Evolutionary conservation across 1,284 basidiomycete species (phyloP).

Genomic region (Papiliotrema nemorosa): DNA sequence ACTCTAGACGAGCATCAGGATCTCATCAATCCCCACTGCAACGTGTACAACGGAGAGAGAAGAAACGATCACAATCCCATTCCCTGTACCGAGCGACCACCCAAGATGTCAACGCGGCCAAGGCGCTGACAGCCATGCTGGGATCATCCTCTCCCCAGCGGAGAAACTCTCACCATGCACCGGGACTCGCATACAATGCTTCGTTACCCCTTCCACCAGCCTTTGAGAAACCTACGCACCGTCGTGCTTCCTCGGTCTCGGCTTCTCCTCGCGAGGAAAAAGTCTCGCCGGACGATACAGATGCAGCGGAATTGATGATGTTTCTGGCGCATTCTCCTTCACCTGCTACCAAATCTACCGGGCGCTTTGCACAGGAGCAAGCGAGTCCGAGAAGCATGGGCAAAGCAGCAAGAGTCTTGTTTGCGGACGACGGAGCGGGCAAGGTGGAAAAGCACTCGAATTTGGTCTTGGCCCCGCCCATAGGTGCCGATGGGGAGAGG

Average conservation of each 20-base stretch:
- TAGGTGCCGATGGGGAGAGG: conserved; percentile 10
- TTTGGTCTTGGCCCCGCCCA: conserved; percentile 29
- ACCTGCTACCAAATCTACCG: conserved; percentile 13
- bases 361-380: no score
- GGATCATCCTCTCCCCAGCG: conserved; percentile 12
- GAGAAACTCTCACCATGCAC: neutral
- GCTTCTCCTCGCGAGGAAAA: neutral
- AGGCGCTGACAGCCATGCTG: conserved; percentile 42
- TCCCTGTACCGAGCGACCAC: conserved; percentile 31
- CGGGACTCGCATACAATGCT: neutral
- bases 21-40: conserved; percentile 10
- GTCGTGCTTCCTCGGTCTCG: conserved; percentile 5
- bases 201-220: conserved; percentile 7
- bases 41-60: conserved; percentile 11
- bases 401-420: conserved; percentile 37
- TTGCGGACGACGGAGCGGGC: conserved; percentile 25
- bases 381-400: conserved; percentile 8
- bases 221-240: neutral
- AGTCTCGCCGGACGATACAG: conserved; percentile 27
- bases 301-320: conserved; percentile 49
- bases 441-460: conserved; percentile 20
- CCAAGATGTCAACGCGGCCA: conserved; percentile 46
- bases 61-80: conserved; percentile 42
- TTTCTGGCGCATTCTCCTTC: conserved; percentile 48
- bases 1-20: conserved; percentile 6